Base-by-base conservation (phyloP, 768 basidiomycete species). In the Boletus pseudo-olivaceus region DNA sequence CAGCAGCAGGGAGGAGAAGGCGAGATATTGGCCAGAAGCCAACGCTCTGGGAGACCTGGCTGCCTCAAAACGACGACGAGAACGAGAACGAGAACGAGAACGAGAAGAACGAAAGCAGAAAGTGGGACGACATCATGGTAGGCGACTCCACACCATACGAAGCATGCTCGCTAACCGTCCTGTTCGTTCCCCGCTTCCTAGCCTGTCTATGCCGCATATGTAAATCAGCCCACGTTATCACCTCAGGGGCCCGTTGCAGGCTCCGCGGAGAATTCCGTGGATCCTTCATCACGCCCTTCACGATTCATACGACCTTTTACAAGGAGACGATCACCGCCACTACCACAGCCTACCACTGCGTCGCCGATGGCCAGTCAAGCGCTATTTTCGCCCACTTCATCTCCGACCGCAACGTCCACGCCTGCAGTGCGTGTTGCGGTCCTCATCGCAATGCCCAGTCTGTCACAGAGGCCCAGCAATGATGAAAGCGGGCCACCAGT, bases 361-460 rank as follows among this genome's bases (percentile, higher is more conserved):
- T 51, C 40, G 8, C 53, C 53, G 17, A 51, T 48, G 33, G 39
- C 48, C 12, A 26, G 54, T 17, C 40, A 43, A 46, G 17, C 35
- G 3, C 17, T 17, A 1, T 30, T 53, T 26, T 27, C 40, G 30
- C 17, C 62, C 14, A 37, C 58, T 55, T 40, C 53, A 49, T 53
- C 62, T 47, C 55, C 57, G 47, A 10, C 47, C 44, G 14, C 32
- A 45, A 23, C 47, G 14, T 5, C 55, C 27, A 47, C 63, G 44
- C 57, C 70, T 33, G 51, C 62, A 41, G 64, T 79, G 26, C 69
- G 67, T 34, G 68, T 79, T 30, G 72, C 74, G 0, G 75, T 79
- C 17, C 64, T 79, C 32, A 74, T 79, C 38, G 76, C 78, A 5
- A 77, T 79, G 78, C 78, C 78, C 19, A 33, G 29, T 26, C 12